These are phyloP conservation scores for Hypoxylon sp. DNA, from an alignment of 2,329 filamentous ascomycete genomes.

Conservation along the genomic window DNA sequence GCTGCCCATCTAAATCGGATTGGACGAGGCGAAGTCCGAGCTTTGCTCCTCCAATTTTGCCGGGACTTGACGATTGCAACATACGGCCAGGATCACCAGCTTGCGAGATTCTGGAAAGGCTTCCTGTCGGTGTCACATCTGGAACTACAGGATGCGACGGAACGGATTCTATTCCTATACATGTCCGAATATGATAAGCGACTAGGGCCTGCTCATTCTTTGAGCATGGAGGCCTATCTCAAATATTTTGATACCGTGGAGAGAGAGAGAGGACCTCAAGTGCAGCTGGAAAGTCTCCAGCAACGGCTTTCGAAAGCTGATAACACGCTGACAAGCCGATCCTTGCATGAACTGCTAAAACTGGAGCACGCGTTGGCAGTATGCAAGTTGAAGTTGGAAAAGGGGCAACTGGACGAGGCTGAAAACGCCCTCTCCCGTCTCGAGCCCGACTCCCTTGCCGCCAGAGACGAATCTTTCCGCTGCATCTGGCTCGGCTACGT, in stretches of 20 bases:
- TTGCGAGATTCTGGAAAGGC: slow-evolving; percentile 39
- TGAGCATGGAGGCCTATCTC: slow-evolving; percentile 40
- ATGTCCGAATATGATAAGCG: slow-evolving; percentile 36
- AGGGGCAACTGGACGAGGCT: slow-evolving; percentile 34
- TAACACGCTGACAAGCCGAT: slow-evolving; percentile 16
- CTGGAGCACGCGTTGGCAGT: slow-evolving; percentile 40
- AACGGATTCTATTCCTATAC: slow-evolving; percentile 35
- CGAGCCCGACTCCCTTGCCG: slow-evolving; percentile 29
- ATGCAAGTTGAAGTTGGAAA: slow-evolving; percentile 40
- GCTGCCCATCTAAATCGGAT: slow-evolving; percentile 37
- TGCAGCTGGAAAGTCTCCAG: slow-evolving; percentile 33
- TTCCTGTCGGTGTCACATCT: slow-evolving; percentile 35
- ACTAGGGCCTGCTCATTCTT: slow-evolving; percentile 36
- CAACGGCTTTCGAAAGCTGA: slow-evolving; percentile 35
- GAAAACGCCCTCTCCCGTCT: slow-evolving; percentile 37
- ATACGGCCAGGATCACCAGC: slow-evolving; percentile 29
- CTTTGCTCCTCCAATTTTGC: slow-evolving; percentile 41
- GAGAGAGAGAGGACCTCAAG: slow-evolving; percentile 35
- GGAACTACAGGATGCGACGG: slow-evolving; percentile 37
- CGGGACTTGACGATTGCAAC: slow-evolving; percentile 38
- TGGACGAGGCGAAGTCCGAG: slow-evolving; percentile 39
- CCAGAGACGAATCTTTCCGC: slow-evolving; percentile 41
- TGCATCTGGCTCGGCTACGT: slow-evolving; percentile 43
- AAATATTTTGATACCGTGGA: slow-evolving; percentile 41
- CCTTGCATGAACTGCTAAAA: slow-evolving; percentile 37